Evolutionary conservation across 305 asterid genomes (phyloP), one percentile per base, ranked within the genome.

Genomic region (Fraxinus greggii): DNA sequence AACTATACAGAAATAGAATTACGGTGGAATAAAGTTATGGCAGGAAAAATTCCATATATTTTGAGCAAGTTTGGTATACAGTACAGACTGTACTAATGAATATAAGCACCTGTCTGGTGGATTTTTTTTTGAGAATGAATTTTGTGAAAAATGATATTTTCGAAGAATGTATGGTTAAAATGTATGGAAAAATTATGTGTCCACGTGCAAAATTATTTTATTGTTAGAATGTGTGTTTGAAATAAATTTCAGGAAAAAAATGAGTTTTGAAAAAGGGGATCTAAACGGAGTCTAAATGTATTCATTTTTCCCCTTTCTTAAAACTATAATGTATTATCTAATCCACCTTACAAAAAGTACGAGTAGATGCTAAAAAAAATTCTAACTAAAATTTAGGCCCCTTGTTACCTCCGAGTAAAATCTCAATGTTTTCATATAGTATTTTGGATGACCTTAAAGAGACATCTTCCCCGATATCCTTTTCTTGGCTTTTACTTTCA

Each of bases 381-480:
- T 9, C 24, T 36, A 3, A 13, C 12, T 0, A 21, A 56, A 4
- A 56, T 21, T 75, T 45, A 65, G 69, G 76, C 73, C 38, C 21
- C 28, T 26, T 73, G 67, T 85, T 90, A 91, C 95, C 97, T 92
- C 97, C 98, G n/a, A 94, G 97, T 74, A 91, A 84, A 85, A 86
- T 90, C 86, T 89, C 96, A 76, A 94, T 83, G 87, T 92, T 92
- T 59, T 91, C 86, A 78, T 95, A 95, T 74, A 88, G 88, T 84
- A 95, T 88, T 72, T 85, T 70, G 42, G 91, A 85, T 48, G 86
- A 69, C 79, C 65, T 87, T 5, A 24, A 24, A n/a, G 88, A 38
- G 38, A 86, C 78, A 84, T 85, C 90, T 82, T 75, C 89, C 69
- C 0, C 77, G 26, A 29, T 84, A 56, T 88, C 88, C 73, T 83